Percentiles rank a stretch among this genome's conserved stretches.
phyloP scores from a whole-genome alignment of 169 alveolate genomes.

The Fabrea salina region DNA sequence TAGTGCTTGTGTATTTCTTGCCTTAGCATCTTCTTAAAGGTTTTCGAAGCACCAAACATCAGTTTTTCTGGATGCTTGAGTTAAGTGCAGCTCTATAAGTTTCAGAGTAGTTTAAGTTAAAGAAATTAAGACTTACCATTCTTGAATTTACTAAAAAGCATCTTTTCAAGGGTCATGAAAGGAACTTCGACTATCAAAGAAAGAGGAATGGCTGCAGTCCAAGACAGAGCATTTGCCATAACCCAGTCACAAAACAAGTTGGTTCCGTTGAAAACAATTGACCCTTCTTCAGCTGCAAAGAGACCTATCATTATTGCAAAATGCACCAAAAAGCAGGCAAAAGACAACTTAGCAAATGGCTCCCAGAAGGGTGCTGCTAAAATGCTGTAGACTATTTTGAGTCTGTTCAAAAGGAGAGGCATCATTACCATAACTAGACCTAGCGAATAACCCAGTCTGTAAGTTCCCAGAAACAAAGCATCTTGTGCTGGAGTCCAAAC shows the following conservation, averaged over 20 bases:
- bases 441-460: neutral
- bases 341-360: constrained; percentile 1
- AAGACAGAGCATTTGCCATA: neutral
- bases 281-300: neutral
- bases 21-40: too few relatives aligned
- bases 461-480: neutral
- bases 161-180: neutral
- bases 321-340: constrained; percentile 20
- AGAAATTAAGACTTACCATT: too few relatives aligned
- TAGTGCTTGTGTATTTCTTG: too few relatives aligned
- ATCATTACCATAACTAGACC: neutral
- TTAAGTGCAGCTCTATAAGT: too few relatives aligned
- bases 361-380: neutral
- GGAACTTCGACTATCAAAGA: constrained; percentile 9
- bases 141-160: neutral
- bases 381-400: neutral
- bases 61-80: too few relatives aligned
- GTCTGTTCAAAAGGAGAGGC: constrained; percentile 9
- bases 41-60: too few relatives aligned
- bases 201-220: neutral
- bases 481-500: neutral
- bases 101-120: too few relatives aligned
- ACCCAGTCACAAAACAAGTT: neutral
- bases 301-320: neutral
- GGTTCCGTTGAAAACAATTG: neutral